These are phyloP conservation scores for Fraxinus pennsylvanica DNA, from an alignment of 257 asterid genomes.

Conservation along the genomic window DNA sequence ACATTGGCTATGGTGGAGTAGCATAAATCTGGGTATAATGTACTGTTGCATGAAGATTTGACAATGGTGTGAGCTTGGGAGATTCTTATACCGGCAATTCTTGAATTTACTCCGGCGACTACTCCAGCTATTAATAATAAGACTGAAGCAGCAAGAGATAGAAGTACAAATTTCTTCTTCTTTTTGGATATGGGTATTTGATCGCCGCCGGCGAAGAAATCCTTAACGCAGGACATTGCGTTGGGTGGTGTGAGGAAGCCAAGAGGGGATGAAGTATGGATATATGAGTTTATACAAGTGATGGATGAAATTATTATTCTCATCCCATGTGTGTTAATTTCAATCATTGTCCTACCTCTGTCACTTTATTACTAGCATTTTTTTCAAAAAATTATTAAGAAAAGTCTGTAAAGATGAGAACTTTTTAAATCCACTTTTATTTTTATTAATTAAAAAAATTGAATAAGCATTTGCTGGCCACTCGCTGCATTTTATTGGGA, in stretches of 20 bases:
- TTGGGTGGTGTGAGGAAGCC: neutral
- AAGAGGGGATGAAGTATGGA: neutral
- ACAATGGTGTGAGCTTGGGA: conserved; percentile 47
- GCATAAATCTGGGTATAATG: conserved; percentile 63
- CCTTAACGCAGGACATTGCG: conserved; percentile 35
- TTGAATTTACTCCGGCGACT: conserved; percentile 33
- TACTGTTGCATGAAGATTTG: conserved; percentile 46
- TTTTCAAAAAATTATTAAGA: no score
- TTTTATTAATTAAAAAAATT: no score
- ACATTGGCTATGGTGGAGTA: conserved; percentile 51
- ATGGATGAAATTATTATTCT: neutral
- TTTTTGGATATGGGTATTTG: conserved; percentile 4
- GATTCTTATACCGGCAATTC: conserved; percentile 16
- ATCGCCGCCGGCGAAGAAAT: conserved; percentile 37
- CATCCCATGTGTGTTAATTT: neutral
- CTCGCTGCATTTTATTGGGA: no score
- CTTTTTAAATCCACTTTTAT: no score
- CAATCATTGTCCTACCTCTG: no score
- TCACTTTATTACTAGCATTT: no score
- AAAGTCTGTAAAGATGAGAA: no score
- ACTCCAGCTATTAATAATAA: conserved; percentile 28
- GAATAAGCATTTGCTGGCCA: no score
- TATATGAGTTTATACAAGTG: neutral
- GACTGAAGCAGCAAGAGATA: conserved; percentile 32
- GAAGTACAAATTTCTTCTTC: conserved; percentile 24